Base-by-base conservation (phyloP, 257 asterid species). In the Lycium barbarum region DNA sequence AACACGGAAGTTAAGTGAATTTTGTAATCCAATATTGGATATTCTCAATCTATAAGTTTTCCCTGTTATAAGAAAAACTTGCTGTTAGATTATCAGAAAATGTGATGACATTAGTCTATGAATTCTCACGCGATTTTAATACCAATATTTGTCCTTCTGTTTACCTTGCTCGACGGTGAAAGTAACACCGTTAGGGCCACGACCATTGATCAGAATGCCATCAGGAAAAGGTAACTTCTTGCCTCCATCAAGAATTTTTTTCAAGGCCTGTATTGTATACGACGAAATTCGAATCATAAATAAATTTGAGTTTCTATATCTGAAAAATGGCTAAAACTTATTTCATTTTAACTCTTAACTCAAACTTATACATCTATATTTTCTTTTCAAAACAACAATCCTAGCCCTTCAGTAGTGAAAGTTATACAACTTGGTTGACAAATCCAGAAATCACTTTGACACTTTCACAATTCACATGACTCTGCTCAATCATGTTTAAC, bases 201-300 rank as follows among this genome's bases (percentile, higher is more conserved):
- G 98, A 9, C 99, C 99, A 4, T 96, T 96, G 87, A 96, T 93
- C 7, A 94, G 98, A 79, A 96, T 87, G 4, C 92, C 98, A 83
- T 96, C 99, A 1, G 98, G 97, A 33, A 89, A 92, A 43, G 95
- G 98, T 47, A 96, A 84, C 84, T 90, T 94, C 88, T 88, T 92
- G 71, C 99, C 99, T 51, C 92, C 84, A 26, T 96, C 99, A 1
- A 96, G 94, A 65, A 90, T 92, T 55, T 90, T 90, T 85, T 85
- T 93, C 91, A 93, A 87, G 1, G 20, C 88, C 99, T 96, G 84
- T 6, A 79, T 40, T 6, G 45, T 0, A 26, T 35, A 17, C 8
- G 6, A 35, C 0, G 49, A 14, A 26, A 51, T 51, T 26, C 36
- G 4, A 83, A 79, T 57, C 70, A 36, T 0, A 35, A 81, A 49